These are phyloP conservation scores for Vitis hybrid DNA, from an alignment of 177 flowering plant species.

Conservation along the genomic window DNA sequence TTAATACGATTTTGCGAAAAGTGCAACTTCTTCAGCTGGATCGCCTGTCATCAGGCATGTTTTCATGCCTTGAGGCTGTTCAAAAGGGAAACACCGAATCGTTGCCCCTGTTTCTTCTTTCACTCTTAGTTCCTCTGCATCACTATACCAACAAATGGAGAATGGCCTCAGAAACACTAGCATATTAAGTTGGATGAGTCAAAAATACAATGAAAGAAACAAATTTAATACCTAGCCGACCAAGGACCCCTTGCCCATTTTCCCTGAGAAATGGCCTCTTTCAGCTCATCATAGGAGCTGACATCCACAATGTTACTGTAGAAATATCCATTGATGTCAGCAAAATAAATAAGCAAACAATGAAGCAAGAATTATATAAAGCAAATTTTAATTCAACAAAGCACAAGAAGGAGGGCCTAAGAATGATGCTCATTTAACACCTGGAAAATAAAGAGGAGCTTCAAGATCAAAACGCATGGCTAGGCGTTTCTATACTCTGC, in stretches of 20 bases:
- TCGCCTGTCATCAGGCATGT: constrained; percentile 83
- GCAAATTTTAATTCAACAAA: neutral
- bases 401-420: neutral
- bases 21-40: constrained; percentile 85
- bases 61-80: constrained; percentile 68
- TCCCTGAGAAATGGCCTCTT: constrained; percentile 70
- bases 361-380: neutral
- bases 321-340: neutral
- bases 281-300: constrained; percentile 77
- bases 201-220: too few species aligned
- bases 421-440: too few species aligned
- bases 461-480: too few species aligned
- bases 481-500: too few species aligned
- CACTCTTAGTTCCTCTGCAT: constrained; percentile 70
- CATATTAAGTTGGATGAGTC: neutral
- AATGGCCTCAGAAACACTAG: neutral
- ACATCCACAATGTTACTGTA: constrained; percentile 91
- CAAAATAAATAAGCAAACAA: neutral
- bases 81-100: constrained; percentile 88
- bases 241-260: constrained; percentile 99
- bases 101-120: constrained; percentile 97
- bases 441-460: too few species aligned
- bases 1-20: constrained; percentile 90
- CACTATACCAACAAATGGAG: constrained; percentile 36
- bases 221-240: constrained; percentile 68